Evolutionary conservation across 2,329 filamentous ascomycete genomes (phyloP), one percentile per base, ranked within the genome.

Genomic region (Phaeophleospora eucalypticola): DNA sequence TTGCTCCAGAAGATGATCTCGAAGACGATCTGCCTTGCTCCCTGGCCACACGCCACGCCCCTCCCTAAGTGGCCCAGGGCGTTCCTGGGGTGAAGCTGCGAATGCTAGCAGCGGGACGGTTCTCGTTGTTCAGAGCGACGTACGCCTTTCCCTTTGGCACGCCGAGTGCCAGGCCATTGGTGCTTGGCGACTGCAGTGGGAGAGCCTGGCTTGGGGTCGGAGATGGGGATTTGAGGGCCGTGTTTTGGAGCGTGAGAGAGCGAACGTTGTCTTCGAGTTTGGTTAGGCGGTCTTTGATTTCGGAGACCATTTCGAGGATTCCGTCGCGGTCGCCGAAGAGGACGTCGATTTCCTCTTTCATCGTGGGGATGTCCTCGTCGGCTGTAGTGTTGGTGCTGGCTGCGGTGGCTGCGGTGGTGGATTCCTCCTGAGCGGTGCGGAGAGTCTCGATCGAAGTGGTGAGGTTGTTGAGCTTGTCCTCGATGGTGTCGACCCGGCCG

Each of bases 271-370:
- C 53, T 20, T 57, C 53, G 15, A 59, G 53, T n/a, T 47, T 48
- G 3, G 39, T 41, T 9, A 60, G 36, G 14, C 51, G 47, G 10
- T 33, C 34, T 19, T 52, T 48, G 42, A 44, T 36, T 4, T 54
- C 48, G 10, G 46, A 32, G 35, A 59, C 37, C 35, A 51, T 41
- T 3, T 21, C 36, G 29, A 55, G 15, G 32, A 58, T 48, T 14
- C 48, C 53, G 32, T 60, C 58, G 19, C 53, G 46, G 36, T 59
- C 54, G 17, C 51, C 45, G 49, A 57, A 59, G 16, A 59, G 48
- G 15, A 52, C 43, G 19, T 54, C 48, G 19, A 58, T 43, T 37
- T 58, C 56, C 8, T 47, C 38, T 16, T 55, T 48, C 33, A 55
- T 49, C 36, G 24, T 45, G 1, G 45, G 33, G 21, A 49, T 18